Base-by-base conservation (phyloP, 805 yeast species). In the Saccharomycopsis malanga region DNA sequence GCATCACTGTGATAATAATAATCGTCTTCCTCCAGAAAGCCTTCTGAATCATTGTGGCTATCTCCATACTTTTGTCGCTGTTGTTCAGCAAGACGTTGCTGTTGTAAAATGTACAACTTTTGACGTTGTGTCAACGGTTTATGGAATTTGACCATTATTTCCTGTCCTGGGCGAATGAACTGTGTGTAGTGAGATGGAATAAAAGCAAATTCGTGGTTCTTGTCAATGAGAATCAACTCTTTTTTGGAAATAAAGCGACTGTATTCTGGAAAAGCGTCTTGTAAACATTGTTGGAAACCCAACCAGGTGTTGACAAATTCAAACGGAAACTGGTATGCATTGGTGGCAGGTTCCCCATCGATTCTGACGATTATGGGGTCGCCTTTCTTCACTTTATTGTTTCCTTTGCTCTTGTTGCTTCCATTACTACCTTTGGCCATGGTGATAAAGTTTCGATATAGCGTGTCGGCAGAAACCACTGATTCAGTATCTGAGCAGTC, bases 251-350 rank as follows among this genome's bases (percentile, higher is more conserved):
- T 50, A 21, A 23, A 27, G 6, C 27, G 23, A 12, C 25, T 39
- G 27, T 48, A 50, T 21, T 41, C 36, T 1, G 54, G 54, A 32
- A 39, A 50, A 4, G 54, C 54, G 9, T 49, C 54, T 10, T 37
- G 22, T 23, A 50, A 40, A 9, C 49, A 40, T 22, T 35, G 34
- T 34, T 50, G 43, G 35, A 50, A 50, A 3, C 46, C 46, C 4
- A 23, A 32, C 52, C 52, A 50, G 14, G 39, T 44, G 23, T 40
- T 45, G 4, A 43, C 34, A 29, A 21, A 39, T 36, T 50, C 54
- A 30, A 36, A 50, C 24, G 54, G 54, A 21, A 50, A 50, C 29
- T 48, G 50, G 27, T 48, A 50, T 4, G 36, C 15, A 4, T 41
- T 23, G 24, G 40, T 29, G 2, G 38, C 45, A 5, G 21, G 34